Evolutionary conservation across 2,329 filamentous ascomycete genomes (phyloP).

Genomic region (Fusarium dimerum): DNA sequence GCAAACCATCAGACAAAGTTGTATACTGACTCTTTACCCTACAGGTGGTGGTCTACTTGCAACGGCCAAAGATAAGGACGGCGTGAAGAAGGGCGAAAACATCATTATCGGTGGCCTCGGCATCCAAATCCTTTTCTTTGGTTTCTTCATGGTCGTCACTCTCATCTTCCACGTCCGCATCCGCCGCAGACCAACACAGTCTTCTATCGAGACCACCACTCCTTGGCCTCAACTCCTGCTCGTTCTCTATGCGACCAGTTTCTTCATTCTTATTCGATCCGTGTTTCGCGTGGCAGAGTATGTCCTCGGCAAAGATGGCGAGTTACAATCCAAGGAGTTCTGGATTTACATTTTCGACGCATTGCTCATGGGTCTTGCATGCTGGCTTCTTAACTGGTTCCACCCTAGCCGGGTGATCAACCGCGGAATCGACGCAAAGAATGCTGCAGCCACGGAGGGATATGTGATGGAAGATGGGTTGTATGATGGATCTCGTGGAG

Average conservation of each 20-base stretch:
- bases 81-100: slow-evolving; percentile 41
- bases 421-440: slow-evolving; percentile 14
- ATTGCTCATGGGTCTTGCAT: slow-evolving; percentile 34
- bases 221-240: slow-evolving; percentile 35
- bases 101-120: slow-evolving; percentile 54
- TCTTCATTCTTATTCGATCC: slow-evolving; percentile 43
- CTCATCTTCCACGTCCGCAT: slow-evolving; percentile 45
- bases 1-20: rapidly evolving
- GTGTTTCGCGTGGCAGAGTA: slow-evolving; percentile 47
- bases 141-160: slow-evolving; percentile 51
- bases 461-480: slow-evolving; percentile 27
- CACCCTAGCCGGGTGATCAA: slow-evolving; percentile 31
- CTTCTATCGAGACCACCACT: slow-evolving; percentile 20
- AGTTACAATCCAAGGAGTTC: slow-evolving; percentile 36
- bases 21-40: background rate
- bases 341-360: slow-evolving; percentile 42
- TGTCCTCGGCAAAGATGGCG: slow-evolving; percentile 35
- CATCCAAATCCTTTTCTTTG: slow-evolving; percentile 57
- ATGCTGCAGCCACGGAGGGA: slow-evolving; percentile 24
- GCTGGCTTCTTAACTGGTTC: slow-evolving; percentile 29
- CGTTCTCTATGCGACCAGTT: slow-evolving; percentile 28
- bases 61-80: slow-evolving; percentile 25
- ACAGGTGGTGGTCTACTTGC: slow-evolving; percentile 29
- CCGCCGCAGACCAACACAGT: slow-evolving; percentile 14
- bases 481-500: slow-evolving; percentile 1